Percentiles rank a stretch among this genome's conserved stretches.
Evolutionary conservation across 805 yeast genomes (phyloP).

Genomic region (Clavispora santaluciae): DNA sequence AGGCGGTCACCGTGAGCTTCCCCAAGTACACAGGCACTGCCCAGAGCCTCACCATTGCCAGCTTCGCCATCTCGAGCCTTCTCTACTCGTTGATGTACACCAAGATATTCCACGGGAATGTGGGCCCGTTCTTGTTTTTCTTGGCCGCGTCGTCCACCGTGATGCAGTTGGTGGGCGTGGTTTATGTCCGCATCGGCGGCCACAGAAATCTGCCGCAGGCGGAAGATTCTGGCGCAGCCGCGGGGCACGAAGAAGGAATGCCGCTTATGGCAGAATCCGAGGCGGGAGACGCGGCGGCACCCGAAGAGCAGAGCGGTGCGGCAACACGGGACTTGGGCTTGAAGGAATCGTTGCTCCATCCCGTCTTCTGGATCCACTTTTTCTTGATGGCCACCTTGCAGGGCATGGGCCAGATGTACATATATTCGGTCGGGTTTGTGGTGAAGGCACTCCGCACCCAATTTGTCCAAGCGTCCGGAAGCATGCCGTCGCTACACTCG

Average conservation of each 20-base stretch:
- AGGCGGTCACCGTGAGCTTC: conserved; percentile 30
- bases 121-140: conserved; percentile 20
- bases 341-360: conserved; percentile 21
- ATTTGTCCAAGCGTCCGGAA: neutral
- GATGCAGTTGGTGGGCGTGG: conserved; percentile 24
- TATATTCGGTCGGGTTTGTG: conserved; percentile 29
- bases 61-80: conserved; percentile 32
- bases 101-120: conserved; percentile 19
- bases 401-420: conserved; percentile 37
- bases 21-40: conserved; percentile 32
- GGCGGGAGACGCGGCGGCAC: neutral
- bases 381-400: conserved; percentile 27
- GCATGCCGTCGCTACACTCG: conserved; percentile 14
- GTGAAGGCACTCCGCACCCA: conserved; percentile 23
- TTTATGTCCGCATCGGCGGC: conserved; percentile 29
- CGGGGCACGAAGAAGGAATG: conserved; percentile 9
- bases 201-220: conserved; percentile 4
- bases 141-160: conserved; percentile 20
- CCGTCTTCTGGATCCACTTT: conserved; percentile 30
- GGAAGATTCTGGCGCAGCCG: neutral
- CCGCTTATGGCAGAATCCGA: conserved; percentile 1
- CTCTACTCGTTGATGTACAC: conserved; percentile 21
- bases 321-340: conserved; percentile 5
- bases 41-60: conserved; percentile 32
- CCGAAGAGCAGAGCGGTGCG: neutral